Evolutionary conservation across 1,284 basidiomycete genomes (phyloP), one percentile per base, ranked within the genome.

Genomic region (Tylopilus sp.): DNA sequence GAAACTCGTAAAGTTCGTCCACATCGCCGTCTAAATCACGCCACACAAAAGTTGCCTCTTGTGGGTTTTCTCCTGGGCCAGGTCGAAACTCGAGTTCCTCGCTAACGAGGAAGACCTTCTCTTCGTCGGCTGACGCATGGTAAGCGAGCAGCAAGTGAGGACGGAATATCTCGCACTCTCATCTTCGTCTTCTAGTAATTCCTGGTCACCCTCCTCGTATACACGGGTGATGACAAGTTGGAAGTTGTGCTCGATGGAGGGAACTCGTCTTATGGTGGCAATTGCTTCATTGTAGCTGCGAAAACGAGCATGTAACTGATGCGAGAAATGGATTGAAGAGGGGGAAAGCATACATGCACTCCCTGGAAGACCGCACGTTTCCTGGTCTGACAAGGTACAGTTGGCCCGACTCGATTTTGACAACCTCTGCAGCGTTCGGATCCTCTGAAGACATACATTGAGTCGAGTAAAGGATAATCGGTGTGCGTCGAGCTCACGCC

Each of bases 211-310:
- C 54, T 97, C 93, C 58, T 97, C 92, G 64, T 91, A 97, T 0
- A 96, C 93, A 54, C 94, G 80, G 12, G 94, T 97, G 48, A 97
- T 84, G 8, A 97, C 95, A n/a, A 99, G 81, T 70, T 98, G 89
- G 65, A 96, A 99, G 64, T 96, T 86, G 71, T 87, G 88, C 47
- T 94, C 91, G 46, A 91, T 70, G 0, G 88, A 81, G 15, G 86
- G 79, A 41, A 86, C 79, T 73, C 95, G 83, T 51, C 97, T 85
- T 62, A 99, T 89, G 18, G 94, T 95, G 11, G 90, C 89, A 70
- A 97, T 93, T 8, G 95, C 95, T 62, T 97, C 93, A 59, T 93
- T 92, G 71, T 93, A 99, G 62, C 93, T 97, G 65, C 21, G 45
- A 45, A n/a, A 48, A 39, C 41, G 39, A 28, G 23, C 51, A 33